Conservation (phyloP, 2,329 filamentous ascomycete species). For the Biscogniauxia mediterranea region DNA sequence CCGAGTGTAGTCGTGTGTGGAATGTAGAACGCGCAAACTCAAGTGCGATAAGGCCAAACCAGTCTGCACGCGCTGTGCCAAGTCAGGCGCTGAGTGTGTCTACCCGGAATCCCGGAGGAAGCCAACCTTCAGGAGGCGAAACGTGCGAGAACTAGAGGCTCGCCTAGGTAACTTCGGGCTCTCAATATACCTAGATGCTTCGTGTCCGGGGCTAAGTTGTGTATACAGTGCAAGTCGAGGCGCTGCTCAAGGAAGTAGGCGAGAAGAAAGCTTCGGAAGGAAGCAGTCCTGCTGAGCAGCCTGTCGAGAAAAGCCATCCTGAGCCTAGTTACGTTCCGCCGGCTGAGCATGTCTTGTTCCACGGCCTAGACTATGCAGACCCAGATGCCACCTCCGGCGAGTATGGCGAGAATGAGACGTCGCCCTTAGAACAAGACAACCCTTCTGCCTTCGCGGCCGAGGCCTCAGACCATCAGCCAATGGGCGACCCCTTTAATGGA, state of each 20-base stretch:
- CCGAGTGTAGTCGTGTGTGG: conserved; percentile 25
- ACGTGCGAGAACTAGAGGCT: conserved; percentile 87
- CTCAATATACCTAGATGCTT: conserved; percentile 1
- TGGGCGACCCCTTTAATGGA: conserved; percentile 11
- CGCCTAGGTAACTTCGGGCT: conserved; percentile 63
- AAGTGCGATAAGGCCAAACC: conserved; percentile 82
- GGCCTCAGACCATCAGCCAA: conserved; percentile 15
- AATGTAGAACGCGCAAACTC: conserved; percentile 81
- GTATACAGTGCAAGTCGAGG: conserved; percentile 74
- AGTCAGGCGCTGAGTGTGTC: conserved; percentile 72
- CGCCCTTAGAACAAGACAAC: conserved; percentile 16
- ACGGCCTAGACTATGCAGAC: conserved; percentile 27
- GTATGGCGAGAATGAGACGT: conserved; percentile 15
- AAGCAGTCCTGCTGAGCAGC: conserved; percentile 30
- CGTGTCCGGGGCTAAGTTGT: conserved; percentile 11
- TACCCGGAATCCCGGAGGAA: conserved; percentile 90
- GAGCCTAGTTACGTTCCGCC: conserved; percentile 17
- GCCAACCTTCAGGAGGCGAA: conserved; percentile 81
- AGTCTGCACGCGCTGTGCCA: conserved; percentile 75
- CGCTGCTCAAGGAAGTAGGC: conserved; percentile 66
- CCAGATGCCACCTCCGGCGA: conserved; percentile 6
- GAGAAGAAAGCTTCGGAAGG: conserved; percentile 17
- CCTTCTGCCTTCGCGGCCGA: conserved; percentile 13
- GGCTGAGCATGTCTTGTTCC: conserved; percentile 26
- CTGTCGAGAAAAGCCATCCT: conserved; percentile 27